Conservation (phyloP, 805 yeast genomes). For the Priceomyces melissophilus region DNA sequence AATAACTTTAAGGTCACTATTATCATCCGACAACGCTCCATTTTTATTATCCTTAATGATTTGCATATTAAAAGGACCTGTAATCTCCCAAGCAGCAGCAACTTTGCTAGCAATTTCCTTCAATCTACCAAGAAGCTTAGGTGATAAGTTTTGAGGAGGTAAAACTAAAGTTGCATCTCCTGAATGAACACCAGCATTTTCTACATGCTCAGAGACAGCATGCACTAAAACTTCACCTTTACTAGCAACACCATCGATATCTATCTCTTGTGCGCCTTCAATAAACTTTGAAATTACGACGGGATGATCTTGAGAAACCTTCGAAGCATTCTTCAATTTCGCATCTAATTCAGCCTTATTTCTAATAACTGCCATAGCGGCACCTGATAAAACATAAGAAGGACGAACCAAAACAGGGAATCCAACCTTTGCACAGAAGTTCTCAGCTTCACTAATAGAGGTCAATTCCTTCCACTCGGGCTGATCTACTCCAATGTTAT, state of each 20-base stretch:
- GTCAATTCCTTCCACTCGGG: constrained; percentile 97
- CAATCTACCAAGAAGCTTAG: constrained; percentile 63
- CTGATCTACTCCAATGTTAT: constrained; percentile 90
- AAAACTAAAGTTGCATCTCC: constrained; percentile 96
- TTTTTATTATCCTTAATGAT: constrained; percentile 74
- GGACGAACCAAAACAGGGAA: constrained; percentile 98
- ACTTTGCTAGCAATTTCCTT: constrained; percentile 90
- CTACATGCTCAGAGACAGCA: constrained; percentile 96
- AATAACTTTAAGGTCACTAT: constrained; percentile 77
- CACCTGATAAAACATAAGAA: constrained; percentile 95
- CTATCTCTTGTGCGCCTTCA: constrained; percentile 94
- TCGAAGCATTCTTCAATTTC: constrained; percentile 82
- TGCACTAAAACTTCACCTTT: constrained; percentile 88
- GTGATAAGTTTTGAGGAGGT: constrained; percentile 82
- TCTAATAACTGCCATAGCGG: constrained; percentile 94
- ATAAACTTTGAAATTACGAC: constrained; percentile 96
- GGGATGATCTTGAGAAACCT: constrained; percentile 94
- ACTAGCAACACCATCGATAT: constrained; percentile 93
- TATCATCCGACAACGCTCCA: constrained; percentile 54
- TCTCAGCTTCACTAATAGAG: constrained; percentile 78
- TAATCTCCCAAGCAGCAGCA: constrained; percentile 89
- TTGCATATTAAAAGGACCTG: constrained; percentile 99
- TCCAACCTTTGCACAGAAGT: constrained; percentile 80
- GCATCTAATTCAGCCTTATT: constrained; percentile 74
- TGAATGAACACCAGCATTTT: constrained; percentile 97